Evolutionary conservation across 352 stramenopile species (phyloP).

Genomic region (Halophytophthora batemanensis): DNA sequence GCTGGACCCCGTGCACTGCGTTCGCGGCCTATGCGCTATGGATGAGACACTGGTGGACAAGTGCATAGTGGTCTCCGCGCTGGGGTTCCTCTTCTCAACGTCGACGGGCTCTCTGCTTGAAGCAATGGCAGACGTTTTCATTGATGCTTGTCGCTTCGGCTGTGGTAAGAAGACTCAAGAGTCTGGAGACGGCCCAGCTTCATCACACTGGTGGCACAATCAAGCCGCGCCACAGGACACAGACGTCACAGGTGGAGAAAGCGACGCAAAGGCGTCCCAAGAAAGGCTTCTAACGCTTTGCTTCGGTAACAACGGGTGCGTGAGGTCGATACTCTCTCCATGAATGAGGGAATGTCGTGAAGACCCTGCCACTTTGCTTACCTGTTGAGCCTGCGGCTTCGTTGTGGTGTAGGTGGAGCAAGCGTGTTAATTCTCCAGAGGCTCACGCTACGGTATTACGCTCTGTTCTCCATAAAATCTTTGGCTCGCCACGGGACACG

Average conservation of each 20-base stretch:
- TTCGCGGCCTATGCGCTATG: conserved; percentile 12
- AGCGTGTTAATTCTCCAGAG: conserved; percentile 6
- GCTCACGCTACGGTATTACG: conserved; percentile 17
- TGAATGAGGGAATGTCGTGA: not conserved
- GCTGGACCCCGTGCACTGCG: conserved; percentile 17
- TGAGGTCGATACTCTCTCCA: too few species aligned
- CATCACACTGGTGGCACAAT: conserved; percentile 15
- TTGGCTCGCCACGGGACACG: conserved; percentile 40
- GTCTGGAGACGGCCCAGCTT: not conserved
- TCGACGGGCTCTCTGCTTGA: conserved; percentile 15
- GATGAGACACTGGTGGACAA: not conserved
- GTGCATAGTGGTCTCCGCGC: conserved; percentile 1
- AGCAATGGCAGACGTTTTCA: conserved; percentile 19
- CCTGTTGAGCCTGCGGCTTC: conserved; percentile 1
- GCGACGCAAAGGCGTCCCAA: conserved; percentile 15
- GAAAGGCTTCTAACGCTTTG: conserved; percentile 29
- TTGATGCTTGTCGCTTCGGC: conserved; percentile 31
- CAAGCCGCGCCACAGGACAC: not conserved
- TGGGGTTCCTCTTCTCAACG: conserved; percentile 27
- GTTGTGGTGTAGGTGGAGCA: conserved; percentile 29
- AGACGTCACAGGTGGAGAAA: not conserved
- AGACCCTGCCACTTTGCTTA: not conserved
- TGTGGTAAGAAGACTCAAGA: conserved; percentile 1
- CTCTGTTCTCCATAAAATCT: conserved; percentile 38
- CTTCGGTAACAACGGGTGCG: conserved; percentile 30